phyloP scores from a whole-genome alignment of 2,329 filamentous ascomycete species.

The Sarocladiaceae sp. region DNA sequence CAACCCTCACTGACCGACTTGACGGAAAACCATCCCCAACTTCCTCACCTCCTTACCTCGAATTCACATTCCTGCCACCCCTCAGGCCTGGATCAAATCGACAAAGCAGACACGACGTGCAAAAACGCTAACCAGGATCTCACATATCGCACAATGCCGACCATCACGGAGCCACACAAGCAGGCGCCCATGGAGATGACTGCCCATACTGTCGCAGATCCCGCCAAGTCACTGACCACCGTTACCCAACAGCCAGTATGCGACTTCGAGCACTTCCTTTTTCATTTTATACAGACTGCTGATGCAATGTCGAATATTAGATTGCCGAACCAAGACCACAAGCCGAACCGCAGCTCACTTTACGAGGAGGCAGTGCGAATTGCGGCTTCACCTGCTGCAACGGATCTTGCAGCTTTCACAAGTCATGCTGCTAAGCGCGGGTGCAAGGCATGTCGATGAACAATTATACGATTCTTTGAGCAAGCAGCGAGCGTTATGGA shows the following conservation, averaged over 20 bases:
- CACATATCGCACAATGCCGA: constrained; percentile 2
- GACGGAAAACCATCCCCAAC: not conserved
- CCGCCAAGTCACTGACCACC: constrained; percentile 2
- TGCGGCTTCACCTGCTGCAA: constrained; percentile 24
- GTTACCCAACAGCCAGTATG: constrained; percentile 3
- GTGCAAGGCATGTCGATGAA: too few relatives aligned
- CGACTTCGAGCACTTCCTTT: not conserved
- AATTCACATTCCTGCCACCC: too few relatives aligned
- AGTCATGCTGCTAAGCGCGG: constrained; percentile 21
- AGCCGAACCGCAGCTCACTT: constrained; percentile 17
- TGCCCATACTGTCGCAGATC: constrained; percentile 10
- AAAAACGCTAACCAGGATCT: not conserved
- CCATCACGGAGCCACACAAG: constrained; percentile 7
- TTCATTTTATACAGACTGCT: not conserved
- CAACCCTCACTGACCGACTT: not conserved
- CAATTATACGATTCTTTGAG: too few relatives aligned
- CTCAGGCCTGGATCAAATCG: too few relatives aligned
- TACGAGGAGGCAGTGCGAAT: constrained; percentile 23
- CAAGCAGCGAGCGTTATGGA: too few relatives aligned
- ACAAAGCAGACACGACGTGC: too few relatives aligned
- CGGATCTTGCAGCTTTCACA: constrained; percentile 24
- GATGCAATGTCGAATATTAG: not conserved
- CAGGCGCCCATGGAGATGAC: constrained; percentile 12
- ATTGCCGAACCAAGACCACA: constrained; percentile 15
- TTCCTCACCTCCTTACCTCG: too few relatives aligned